These are phyloP conservation scores for Pueraria montana DNA, from an alignment of 306 rosid species.

Conservation along the genomic window DNA sequence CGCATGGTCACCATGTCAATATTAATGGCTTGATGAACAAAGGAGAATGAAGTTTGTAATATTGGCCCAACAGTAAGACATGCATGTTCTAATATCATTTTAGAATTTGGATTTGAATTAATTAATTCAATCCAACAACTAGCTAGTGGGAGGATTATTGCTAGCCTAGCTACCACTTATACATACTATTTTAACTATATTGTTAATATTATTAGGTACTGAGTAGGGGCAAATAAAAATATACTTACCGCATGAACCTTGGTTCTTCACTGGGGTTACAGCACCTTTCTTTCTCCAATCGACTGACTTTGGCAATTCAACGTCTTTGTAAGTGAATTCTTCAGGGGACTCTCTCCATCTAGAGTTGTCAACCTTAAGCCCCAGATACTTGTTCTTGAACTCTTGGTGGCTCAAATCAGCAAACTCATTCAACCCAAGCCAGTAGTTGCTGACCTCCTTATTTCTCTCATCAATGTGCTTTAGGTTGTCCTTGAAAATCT, in stretches of 20 bases:
- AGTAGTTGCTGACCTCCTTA: conserved; percentile 60
- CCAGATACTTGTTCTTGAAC: conserved; percentile 60
- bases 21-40: no score
- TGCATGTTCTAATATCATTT: no score
- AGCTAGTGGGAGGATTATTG: no score
- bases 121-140: no score
- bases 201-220: no score
- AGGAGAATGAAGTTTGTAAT: no score
- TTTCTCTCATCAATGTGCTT: conserved; percentile 71
- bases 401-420: conserved; percentile 77
- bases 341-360: conserved; percentile 49
- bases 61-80: no score
- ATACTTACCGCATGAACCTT: conserved; percentile 79
- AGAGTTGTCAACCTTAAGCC: conserved; percentile 53
- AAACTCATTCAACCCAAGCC: conserved; percentile 82
- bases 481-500: conserved; percentile 72
- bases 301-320: conserved; percentile 71
- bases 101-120: no score
- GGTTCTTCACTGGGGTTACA: conserved; percentile 70
- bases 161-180: no score
- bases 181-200: no score
- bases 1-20: neutral
- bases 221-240: neutral
- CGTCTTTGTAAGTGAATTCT: conserved; percentile 60
- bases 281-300: conserved; percentile 91